These are phyloP conservation scores for Populus deltoides DNA, from an alignment of 345 rosid genomes.

Conservation along the genomic window DNA sequence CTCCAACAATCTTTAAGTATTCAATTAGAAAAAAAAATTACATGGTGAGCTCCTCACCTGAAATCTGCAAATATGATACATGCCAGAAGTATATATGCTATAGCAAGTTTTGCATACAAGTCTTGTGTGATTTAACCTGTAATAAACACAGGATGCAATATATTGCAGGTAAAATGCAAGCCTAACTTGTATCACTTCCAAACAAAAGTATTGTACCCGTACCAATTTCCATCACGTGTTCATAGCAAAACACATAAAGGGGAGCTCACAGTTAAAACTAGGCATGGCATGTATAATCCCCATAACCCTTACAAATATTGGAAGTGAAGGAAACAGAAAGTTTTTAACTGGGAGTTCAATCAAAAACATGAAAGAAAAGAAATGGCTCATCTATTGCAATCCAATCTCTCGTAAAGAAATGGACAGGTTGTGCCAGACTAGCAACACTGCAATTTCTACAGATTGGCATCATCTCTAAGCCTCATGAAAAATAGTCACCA, in stretches of 20 bases:
- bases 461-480: background rate
- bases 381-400: background rate
- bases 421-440: background rate
- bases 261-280: background rate
- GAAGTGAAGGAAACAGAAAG: background rate
- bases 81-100: background rate
- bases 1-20: background rate
- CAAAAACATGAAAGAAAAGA: background rate
- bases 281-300: background rate
- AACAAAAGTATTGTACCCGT: background rate
- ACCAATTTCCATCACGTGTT: background rate
- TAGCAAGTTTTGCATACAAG: background rate
- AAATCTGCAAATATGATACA: background rate
- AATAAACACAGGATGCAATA: background rate
- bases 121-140: background rate
- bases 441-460: background rate
- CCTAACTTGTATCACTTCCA: background rate
- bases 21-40: background rate
- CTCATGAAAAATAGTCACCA: too few species aligned
- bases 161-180: background rate
- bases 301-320: background rate
- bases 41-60: background rate
- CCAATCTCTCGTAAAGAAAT: background rate
- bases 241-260: background rate
- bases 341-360: background rate